Evolutionary conservation across 164 flowering plant genomes (phyloP).

Genomic region (Paratinospora sagittata): DNA sequence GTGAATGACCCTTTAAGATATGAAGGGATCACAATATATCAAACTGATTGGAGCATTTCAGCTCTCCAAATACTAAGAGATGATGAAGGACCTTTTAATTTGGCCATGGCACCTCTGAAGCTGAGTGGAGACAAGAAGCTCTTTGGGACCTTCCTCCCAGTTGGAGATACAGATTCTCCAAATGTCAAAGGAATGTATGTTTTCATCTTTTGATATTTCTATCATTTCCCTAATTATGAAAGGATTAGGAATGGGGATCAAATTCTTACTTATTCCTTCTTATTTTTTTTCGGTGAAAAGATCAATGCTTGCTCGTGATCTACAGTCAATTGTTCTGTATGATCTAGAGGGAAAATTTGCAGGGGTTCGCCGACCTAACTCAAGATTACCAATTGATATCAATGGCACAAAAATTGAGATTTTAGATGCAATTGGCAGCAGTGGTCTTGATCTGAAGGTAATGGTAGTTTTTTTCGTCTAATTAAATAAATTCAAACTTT

Average conservation of each 20-base stretch:
- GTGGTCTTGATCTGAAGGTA: constrained; percentile 87
- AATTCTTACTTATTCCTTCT: neutral
- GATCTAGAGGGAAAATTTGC: constrained; percentile 88
- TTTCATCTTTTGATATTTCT: constrained; percentile 1
- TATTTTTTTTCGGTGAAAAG: constrained; percentile 27
- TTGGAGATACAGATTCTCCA: constrained; percentile 59
- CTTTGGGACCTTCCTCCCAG: constrained; percentile 81
- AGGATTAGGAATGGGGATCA: neutral
- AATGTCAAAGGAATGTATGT: constrained; percentile 88
- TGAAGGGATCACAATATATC: constrained; percentile 87
- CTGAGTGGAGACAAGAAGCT: constrained; percentile 94
- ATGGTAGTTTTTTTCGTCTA: constrained; percentile 4
- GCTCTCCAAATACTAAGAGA: constrained; percentile 79
- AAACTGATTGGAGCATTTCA: constrained; percentile 93
- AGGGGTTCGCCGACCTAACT: constrained; percentile 79
- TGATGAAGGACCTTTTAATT: constrained; percentile 90
- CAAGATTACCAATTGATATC: constrained; percentile 86
- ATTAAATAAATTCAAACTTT: neutral
- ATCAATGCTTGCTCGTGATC: constrained; percentile 95
- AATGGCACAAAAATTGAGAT: constrained; percentile 63
- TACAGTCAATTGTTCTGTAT: constrained; percentile 75
- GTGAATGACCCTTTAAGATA: constrained; percentile 94
- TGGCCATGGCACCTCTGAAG: constrained; percentile 94
- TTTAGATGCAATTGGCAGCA: constrained; percentile 88
- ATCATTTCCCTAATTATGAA: neutral